A percentile compares a stretch with the other conserved stretches of the same genome.
Evolutionary conservation across 1,139 yeast species (phyloP).

Genomic region (Candida sp.): DNA sequence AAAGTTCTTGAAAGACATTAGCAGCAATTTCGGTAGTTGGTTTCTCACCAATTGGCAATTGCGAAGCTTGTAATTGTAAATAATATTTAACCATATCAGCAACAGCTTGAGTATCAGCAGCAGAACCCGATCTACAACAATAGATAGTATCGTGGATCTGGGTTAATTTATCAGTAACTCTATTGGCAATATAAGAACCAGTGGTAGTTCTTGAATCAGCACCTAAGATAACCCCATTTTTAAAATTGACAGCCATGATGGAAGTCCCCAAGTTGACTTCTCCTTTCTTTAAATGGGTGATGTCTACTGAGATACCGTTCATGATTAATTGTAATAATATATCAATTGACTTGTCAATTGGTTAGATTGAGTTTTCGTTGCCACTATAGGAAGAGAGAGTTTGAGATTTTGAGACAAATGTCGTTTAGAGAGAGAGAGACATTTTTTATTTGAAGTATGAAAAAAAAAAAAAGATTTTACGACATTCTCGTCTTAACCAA

Average conservation of each 20-base stretch:
- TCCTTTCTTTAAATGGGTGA: constrained; percentile 88
- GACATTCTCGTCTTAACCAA: too few species aligned
- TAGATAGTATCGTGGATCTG: constrained; percentile 94
- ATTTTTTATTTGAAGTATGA: too few species aligned
- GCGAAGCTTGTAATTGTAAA: constrained; percentile 64
- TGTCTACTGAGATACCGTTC: constrained; percentile 90
- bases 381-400: too few species aligned
- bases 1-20: constrained; percentile 81
- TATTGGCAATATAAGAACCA: constrained; percentile 95
- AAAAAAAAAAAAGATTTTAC: too few species aligned
- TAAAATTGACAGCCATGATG: constrained; percentile 94
- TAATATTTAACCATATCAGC: constrained; percentile 94
- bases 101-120: constrained; percentile 97
- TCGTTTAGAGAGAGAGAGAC: too few species aligned
- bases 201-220: constrained; percentile 98
- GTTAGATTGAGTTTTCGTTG: neutral
- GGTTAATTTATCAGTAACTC: constrained; percentile 95
- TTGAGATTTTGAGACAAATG: too few species aligned
- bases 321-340: constrained; percentile 35
- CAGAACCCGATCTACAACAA: constrained; percentile 96
- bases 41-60: constrained; percentile 47
- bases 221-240: constrained; percentile 92
- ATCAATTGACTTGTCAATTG: too few species aligned
- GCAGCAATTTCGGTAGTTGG: constrained; percentile 91
- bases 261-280: constrained; percentile 94